Percentiles rank a stretch among this genome's conserved stretches.
Conservation (phyloP, 176 grass and related monocot genomes). For the Rhynchospora tenuis region DNA sequence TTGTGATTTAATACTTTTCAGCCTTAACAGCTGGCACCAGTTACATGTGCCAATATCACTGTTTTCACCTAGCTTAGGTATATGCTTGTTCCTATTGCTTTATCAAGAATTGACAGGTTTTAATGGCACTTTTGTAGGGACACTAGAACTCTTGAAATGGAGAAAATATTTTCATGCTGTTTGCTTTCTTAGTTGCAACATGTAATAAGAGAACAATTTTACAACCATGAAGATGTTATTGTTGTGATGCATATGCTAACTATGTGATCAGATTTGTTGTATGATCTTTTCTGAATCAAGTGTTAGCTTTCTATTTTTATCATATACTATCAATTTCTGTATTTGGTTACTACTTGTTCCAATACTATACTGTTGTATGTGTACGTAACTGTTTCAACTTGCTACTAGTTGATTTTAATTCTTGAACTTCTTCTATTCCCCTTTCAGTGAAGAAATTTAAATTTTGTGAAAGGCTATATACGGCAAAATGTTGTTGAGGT, state of each 20-base stretch:
- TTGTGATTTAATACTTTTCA: neutral
- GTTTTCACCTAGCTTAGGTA: neutral
- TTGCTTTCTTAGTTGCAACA: conserved; percentile 7
- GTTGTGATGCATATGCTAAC: neutral
- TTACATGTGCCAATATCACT: neutral
- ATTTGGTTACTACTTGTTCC: neutral
- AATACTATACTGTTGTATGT: neutral
- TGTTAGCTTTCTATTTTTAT: neutral
- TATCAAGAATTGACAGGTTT: neutral
- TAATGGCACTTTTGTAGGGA: neutral
- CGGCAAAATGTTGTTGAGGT: neutral
- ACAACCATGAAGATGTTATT: neutral
- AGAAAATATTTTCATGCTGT: neutral
- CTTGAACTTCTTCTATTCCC: neutral
- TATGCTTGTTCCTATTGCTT: neutral
- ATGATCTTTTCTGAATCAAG: conserved; percentile 3
- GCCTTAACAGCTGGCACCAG: neutral
- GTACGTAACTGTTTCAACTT: neutral
- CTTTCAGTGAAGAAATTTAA: neutral
- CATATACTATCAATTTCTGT: neutral
- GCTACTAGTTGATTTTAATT: neutral
- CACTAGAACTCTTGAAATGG: conserved; percentile 16
- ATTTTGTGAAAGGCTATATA: neutral
- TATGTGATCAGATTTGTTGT: conserved; percentile 7
- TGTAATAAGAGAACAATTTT: conserved; percentile 15